Conservation (phyloP, 2,329 filamentous ascomycete species). For the Botryotinia narcissicola region DNA sequence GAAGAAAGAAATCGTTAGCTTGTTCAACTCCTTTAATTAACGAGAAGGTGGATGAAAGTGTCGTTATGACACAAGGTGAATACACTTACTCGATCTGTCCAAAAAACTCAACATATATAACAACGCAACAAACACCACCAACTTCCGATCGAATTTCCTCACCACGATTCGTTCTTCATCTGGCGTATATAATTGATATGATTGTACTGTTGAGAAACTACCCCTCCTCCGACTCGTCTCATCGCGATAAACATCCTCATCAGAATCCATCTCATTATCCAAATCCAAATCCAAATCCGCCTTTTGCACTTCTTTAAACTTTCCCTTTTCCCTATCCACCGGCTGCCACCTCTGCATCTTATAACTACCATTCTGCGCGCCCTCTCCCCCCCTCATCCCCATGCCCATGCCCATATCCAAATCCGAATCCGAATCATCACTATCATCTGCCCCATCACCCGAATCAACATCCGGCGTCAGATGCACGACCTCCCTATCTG, state of each 20-base stretch:
- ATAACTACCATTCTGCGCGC: constrained; percentile 27
- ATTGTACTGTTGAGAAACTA: constrained; percentile 39
- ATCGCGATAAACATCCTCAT: constrained; percentile 18
- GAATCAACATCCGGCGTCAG: constrained; percentile 35
- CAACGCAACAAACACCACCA: constrained; percentile 78
- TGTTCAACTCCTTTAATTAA: background rate
- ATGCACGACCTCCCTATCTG: constrained; percentile 7
- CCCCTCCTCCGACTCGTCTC: constrained; percentile 27
- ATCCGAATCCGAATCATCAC: constrained; percentile 3
- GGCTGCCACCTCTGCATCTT: constrained; percentile 24
- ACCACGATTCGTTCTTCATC: constrained; percentile 74
- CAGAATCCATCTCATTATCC: background rate
- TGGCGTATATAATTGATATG: constrained; percentile 53
- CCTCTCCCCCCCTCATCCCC: background rate
- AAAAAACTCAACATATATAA: constrained; percentile 84
- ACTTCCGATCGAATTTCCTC: constrained; percentile 70
- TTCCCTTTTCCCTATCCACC: constrained; percentile 22
- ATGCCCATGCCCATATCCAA: constrained; percentile 21
- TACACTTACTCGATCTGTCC: constrained; percentile 83
- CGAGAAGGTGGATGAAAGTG: background rate
- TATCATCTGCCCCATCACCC: constrained; percentile 30
- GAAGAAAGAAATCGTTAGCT: background rate
- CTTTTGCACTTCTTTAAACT: background rate
- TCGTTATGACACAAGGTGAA: constrained; percentile 1
- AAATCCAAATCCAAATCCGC: constrained; percentile 3